A percentile compares a stretch with the other conserved stretches of the same genome.
phyloP scores from a whole-genome alignment of 768 basidiomycete genomes.

The Phanerochaete sordida region DNA sequence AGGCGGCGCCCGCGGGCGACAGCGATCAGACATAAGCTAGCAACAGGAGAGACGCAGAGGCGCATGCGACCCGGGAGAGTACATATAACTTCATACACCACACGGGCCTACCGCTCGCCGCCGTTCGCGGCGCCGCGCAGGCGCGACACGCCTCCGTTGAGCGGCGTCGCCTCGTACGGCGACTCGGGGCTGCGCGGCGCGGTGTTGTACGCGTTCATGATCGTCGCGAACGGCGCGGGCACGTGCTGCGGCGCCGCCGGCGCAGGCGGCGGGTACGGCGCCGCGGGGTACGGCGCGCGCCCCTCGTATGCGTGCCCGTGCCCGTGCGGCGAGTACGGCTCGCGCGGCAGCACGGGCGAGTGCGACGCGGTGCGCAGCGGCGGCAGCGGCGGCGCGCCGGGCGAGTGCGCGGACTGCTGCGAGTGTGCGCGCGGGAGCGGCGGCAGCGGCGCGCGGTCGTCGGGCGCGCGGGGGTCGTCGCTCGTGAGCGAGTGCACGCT shows the following conservation, averaged over 20 bases:
- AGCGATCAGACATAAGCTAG: neutral
- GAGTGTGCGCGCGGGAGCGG: slow-evolving; percentile 11
- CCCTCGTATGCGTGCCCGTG: slow-evolving; percentile 12
- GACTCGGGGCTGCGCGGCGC: slow-evolving; percentile 19
- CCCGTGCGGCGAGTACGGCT: slow-evolving; percentile 18
- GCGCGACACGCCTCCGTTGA: slow-evolving; percentile 8
- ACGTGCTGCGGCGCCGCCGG: slow-evolving; percentile 29
- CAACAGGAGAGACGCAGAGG: neutral
- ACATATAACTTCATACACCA: neutral
- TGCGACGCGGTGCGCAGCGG: slow-evolving; percentile 21
- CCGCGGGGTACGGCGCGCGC: slow-evolving; percentile 22
- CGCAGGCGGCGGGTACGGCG: slow-evolving; percentile 8
- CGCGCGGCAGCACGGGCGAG: slow-evolving; percentile 22
- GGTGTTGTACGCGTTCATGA: slow-evolving; percentile 67
- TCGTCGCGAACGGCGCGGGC: slow-evolving; percentile 59
- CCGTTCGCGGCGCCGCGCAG: neutral
- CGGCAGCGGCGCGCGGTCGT: neutral
- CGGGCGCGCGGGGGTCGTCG: neutral
- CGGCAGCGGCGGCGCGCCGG: neutral
- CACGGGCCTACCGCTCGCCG: neutral
- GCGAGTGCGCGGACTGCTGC: slow-evolving; percentile 28
- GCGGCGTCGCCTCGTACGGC: slow-evolving; percentile 10
- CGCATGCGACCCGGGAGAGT: neutral
- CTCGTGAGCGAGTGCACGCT: neutral
- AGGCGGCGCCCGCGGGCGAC: neutral